Conservation (phyloP, 2,329 filamentous ascomycete species). For the Fusarium liriodendri region DNA sequence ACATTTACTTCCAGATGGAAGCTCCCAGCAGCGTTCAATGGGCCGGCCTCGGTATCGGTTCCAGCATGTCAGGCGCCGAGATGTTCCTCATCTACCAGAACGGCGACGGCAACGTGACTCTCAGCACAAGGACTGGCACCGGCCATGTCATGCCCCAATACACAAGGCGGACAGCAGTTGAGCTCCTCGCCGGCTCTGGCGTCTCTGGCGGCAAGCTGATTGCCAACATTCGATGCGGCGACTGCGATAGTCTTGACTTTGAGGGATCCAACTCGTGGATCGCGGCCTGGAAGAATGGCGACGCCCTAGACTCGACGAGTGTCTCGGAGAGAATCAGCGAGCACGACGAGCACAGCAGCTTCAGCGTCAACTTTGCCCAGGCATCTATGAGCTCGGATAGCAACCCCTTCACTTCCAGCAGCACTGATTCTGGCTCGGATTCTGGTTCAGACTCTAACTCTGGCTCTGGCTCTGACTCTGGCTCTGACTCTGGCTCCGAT, state of each 20-base stretch:
- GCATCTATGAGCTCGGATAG: constrained; percentile 59
- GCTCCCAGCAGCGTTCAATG: constrained; percentile 65
- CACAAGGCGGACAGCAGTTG: constrained; percentile 56
- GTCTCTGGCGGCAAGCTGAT: constrained; percentile 63
- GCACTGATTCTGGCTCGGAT: constrained; percentile 2
- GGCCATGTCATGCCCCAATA: constrained; percentile 62
- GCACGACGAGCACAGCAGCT: constrained; percentile 59
- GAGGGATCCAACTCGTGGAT: constrained; percentile 61
- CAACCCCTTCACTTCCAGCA: constrained; percentile 61
- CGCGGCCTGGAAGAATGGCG: constrained; percentile 63
- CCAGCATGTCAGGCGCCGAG: constrained; percentile 65
- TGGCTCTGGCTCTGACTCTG: constrained; percentile 13
- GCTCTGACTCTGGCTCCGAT: constrained; percentile 10
- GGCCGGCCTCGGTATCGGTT: constrained; percentile 69
- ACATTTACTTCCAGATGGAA: constrained; percentile 71
- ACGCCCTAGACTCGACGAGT: constrained; percentile 57
- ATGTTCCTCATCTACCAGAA: constrained; percentile 74
- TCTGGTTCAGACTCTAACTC: constrained; percentile 6
- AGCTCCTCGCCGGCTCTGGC: constrained; percentile 69
- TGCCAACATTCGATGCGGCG: constrained; percentile 68
- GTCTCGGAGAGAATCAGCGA: constrained; percentile 52
- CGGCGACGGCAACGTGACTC: constrained; percentile 68
- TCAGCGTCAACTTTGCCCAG: constrained; percentile 60
- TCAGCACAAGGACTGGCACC: constrained; percentile 65
- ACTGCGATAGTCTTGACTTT: constrained; percentile 62